Base-by-base conservation (phyloP, 2,329 filamentous ascomycete species). In the Aspergillus fructus region DNA sequence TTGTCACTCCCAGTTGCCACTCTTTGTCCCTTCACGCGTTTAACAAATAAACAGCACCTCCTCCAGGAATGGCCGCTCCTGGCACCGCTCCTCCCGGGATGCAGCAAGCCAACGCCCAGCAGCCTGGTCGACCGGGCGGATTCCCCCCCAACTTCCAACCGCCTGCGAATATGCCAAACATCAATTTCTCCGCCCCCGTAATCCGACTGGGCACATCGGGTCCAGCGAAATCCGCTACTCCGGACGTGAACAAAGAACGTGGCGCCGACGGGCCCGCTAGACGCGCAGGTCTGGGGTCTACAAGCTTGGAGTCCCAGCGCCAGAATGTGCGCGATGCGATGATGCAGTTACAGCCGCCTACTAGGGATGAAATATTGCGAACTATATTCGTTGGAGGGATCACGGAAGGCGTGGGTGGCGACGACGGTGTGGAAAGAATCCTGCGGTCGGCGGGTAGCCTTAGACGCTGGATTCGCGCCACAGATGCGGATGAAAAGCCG, bases 131-230 rank as follows among this genome's bases (percentile, higher is more conserved):
- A 80, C 90, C 90, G 73, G 90, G 85, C 74, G 87, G 86, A 69
- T 87, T 96, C 63, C 91, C 91, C 61, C 80, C 87, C 58, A 91
- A 87, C 75, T 97, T 96, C 77, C 90, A 96, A 79, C 86, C 91
- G 49, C 93, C 93, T 9, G 81, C 90, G 50, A 96, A 94, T 71
- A 90, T 97, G 83, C 92, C 93, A 51, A 96, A 96, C 74, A 96
- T 99, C 81, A 97, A 99, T 79, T 96, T 97, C 80, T 96, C 90
- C 69, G 94, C 94, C 37, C 93, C 93, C 56, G 92, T 97, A 59
- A 97, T 99, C 70, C 90, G 94, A 55, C 84, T 99, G 46, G 94
- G 93, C 42, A 93, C 92, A 1, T 84, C 88, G 4, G 84, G 78
- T 19, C 75, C 86, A 3, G 76, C 83, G n/a, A 91, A 91, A 69